Evolutionary conservation across 2,329 filamentous ascomycete genomes (phyloP).

Genomic region (Leptographium wingfieldii): DNA sequence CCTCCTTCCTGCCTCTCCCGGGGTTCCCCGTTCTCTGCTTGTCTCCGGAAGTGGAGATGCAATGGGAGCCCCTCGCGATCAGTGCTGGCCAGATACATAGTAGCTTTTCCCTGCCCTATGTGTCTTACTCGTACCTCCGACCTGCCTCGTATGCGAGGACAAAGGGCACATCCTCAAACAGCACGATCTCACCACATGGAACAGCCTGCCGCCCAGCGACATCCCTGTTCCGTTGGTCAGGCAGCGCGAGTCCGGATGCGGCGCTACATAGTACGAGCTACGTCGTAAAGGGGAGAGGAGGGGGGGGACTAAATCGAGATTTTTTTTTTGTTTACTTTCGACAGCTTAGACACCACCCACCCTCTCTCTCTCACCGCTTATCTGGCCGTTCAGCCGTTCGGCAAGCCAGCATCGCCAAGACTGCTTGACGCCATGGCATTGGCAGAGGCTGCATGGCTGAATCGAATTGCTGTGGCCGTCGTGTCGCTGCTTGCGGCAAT

Average conservation of each 20-base stretch:
- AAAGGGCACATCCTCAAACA: not conserved
- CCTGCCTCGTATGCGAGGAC: not conserved
- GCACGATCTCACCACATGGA: conserved; percentile 3
- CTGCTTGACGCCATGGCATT: not conserved
- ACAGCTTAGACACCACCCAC: not conserved
- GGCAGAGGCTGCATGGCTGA: not conserved
- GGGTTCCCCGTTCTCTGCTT: not conserved
- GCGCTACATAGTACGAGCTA: not conserved
- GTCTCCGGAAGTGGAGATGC: too few species aligned
- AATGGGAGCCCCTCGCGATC: not conserved
- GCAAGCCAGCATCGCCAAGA: not conserved
- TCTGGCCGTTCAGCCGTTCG: not conserved
- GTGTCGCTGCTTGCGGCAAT: not conserved
- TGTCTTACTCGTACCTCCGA: too few species aligned
- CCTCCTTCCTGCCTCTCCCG: not conserved
- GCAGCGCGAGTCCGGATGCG: not conserved
- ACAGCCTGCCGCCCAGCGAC: not conserved
- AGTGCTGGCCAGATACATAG: not conserved
- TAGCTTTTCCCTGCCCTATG: not conserved
- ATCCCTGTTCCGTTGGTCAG: not conserved
- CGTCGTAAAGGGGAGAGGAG: not conserved
- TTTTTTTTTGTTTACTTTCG: conserved; percentile 1
- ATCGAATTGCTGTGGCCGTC: not conserved
- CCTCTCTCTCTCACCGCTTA: not conserved
- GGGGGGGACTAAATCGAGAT: not conserved